Conservation (phyloP, 306 rosid genomes). For the Ormosia semicastrata region DNA sequence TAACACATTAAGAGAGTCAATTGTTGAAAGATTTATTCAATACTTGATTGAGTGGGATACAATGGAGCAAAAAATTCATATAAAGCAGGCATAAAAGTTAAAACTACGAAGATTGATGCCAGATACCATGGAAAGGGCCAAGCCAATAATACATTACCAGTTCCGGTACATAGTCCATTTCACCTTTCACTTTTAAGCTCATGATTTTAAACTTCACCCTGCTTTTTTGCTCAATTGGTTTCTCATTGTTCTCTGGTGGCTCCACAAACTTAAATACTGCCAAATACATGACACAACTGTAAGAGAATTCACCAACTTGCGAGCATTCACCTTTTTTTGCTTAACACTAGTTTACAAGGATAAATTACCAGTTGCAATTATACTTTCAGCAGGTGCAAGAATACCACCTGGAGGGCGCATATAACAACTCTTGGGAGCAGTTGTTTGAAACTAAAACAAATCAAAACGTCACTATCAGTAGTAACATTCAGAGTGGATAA, state of each 20-base stretch:
- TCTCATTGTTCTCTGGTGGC: conserved; percentile 83
- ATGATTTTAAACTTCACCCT: conserved; percentile 91
- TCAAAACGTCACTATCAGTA: conserved; percentile 4
- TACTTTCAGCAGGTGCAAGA: conserved; percentile 81
- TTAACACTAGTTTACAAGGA: conserved; percentile 23
- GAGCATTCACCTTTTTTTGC: neutral
- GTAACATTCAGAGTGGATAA: neutral
- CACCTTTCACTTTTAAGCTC: conserved; percentile 86
- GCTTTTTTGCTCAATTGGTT: conserved; percentile 67
- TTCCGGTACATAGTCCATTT: conserved; percentile 84
- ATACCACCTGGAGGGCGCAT: conserved; percentile 96
- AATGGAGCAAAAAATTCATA: neutral
- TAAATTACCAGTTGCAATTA: conserved; percentile 72
- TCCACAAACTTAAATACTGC: conserved; percentile 94
- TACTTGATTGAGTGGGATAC: neutral
- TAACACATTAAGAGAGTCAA: neutral
- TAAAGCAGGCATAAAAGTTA: neutral
- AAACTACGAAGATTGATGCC: neutral
- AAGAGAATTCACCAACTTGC: conserved; percentile 12
- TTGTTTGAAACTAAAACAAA: conserved; percentile 77
- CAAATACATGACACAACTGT: conserved; percentile 26
- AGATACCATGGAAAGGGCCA: neutral
- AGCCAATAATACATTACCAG: conserved; percentile 52
- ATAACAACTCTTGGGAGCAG: conserved; percentile 93
- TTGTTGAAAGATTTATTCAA: neutral